Percentiles rank a stretch among this genome's conserved stretches.
Evolutionary conservation across 2,329 filamentous ascomycete species (phyloP).

Genomic region (Xylaria sp.): DNA sequence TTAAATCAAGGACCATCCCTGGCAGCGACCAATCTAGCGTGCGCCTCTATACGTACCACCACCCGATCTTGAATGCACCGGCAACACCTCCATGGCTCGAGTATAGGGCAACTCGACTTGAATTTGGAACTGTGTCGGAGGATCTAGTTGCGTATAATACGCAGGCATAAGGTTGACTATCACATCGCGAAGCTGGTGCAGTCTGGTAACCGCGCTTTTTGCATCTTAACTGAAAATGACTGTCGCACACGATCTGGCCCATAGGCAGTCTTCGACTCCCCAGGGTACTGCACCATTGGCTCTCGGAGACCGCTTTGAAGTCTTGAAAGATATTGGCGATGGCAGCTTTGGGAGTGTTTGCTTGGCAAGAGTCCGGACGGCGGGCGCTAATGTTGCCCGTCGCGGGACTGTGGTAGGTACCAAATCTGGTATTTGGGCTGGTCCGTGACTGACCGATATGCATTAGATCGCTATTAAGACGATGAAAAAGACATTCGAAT

Average conservation of each 20-base stretch:
- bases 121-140: slow-evolving; percentile 43
- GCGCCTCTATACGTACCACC: slow-evolving; percentile 32
- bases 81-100: slow-evolving; percentile 51
- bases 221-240: slow-evolving; percentile 69
- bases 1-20: slow-evolving; percentile 31
- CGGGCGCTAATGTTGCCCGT: slow-evolving; percentile 87
- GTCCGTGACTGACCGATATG: slow-evolving; percentile 28
- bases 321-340: slow-evolving; percentile 98
- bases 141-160: slow-evolving; percentile 43
- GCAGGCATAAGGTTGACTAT: slow-evolving; percentile 19
- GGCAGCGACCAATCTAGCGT: slow-evolving; percentile 19
- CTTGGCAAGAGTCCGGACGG: slow-evolving; percentile 88
- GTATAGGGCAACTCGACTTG: slow-evolving; percentile 49
- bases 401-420: slow-evolving; percentile 88
- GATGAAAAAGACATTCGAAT: slow-evolving; percentile 99
- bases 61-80: slow-evolving; percentile 53
- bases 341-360: slow-evolving; percentile 98
- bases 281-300: slow-evolving; percentile 61
- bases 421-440: slow-evolving; percentile 4
- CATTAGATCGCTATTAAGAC: slow-evolving; percentile 95
- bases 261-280: slow-evolving; percentile 70
- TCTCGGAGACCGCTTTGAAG: slow-evolving; percentile 94
- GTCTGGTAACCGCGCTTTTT: slow-evolving; percentile 20
- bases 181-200: slow-evolving; percentile 25
- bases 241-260: slow-evolving; percentile 76